phyloP scores from a whole-genome alignment of 2,329 filamentous ascomycete genomes.

The Phialocephala subalpina region DNA sequence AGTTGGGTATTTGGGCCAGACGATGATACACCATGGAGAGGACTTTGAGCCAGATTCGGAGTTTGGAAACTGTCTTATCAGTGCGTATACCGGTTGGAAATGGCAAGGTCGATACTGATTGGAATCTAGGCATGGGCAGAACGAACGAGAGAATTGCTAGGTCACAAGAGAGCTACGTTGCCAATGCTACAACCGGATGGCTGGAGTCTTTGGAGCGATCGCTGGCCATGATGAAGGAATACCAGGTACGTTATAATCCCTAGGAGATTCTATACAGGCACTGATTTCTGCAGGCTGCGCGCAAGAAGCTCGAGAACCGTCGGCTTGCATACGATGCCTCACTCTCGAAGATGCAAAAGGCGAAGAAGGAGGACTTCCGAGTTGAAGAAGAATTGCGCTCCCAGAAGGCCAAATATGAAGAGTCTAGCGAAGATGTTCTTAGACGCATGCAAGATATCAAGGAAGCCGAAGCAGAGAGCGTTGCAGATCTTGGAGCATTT shows the following conservation, averaged over 20 bases:
- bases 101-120: constrained; percentile 30
- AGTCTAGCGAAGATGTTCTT: constrained; percentile 89
- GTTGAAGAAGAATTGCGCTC: constrained; percentile 90
- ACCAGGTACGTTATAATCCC: constrained; percentile 70
- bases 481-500: constrained; percentile 81
- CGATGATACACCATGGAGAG: constrained; percentile 89
- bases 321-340: constrained; percentile 91
- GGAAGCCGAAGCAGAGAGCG: constrained; percentile 85
- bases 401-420: constrained; percentile 96
- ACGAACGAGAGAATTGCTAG: constrained; percentile 89
- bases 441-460: constrained; percentile 97
- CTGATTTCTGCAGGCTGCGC: constrained; percentile 63
- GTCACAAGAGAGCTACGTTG: constrained; percentile 83
- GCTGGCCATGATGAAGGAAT: constrained; percentile 95
- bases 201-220: constrained; percentile 91
- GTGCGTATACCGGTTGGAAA: constrained; percentile 48
- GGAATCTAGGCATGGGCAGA: constrained; percentile 72
- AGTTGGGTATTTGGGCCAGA: constrained; percentile 79
- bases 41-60: constrained; percentile 92
- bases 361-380: constrained; percentile 91
- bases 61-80: constrained; percentile 85
- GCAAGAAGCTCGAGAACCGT: constrained; percentile 93
- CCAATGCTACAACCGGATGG: constrained; percentile 83
- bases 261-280: constrained; percentile 27
- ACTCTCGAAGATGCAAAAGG: constrained; percentile 89